Evolutionary conservation across 495 filamentous ascomycete genomes (phyloP).

Genomic region (Lineolata rhizophorae): DNA sequence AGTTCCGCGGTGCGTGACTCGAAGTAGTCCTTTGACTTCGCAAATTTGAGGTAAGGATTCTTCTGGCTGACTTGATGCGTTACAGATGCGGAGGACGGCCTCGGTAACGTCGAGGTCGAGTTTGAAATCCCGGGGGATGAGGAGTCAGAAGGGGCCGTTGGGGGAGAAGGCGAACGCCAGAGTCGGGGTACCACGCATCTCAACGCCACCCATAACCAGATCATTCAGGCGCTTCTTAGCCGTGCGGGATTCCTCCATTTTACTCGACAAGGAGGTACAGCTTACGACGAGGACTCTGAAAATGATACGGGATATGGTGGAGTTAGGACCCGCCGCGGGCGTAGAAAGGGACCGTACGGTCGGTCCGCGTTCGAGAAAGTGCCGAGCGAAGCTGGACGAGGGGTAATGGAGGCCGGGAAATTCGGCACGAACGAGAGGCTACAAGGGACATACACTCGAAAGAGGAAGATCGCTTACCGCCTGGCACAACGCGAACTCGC

Average conservation of each 20-base stretch:
- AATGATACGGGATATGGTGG: slow-evolving; percentile 5
- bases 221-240: neutral
- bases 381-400: slow-evolving; percentile 50
- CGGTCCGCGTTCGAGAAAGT: slow-evolving; percentile 41
- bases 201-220: neutral
- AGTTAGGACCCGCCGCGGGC: slow-evolving; percentile 10
- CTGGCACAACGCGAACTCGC: slow-evolving; percentile 63
- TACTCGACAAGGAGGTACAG: slow-evolving; percentile 1
- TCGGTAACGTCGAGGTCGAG: slow-evolving; percentile 2
- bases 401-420: slow-evolving; percentile 56
- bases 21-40: no score
- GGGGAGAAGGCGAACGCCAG: neutral
- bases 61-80: no score
- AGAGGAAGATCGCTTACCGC: slow-evolving; percentile 37
- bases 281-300: slow-evolving; percentile 7
- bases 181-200: neutral
- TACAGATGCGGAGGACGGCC: slow-evolving; percentile 2
- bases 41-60: no score
- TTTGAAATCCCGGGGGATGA: neutral
- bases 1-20: slow-evolving; percentile 1
- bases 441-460: slow-evolving; percentile 26
- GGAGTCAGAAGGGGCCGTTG: neutral
- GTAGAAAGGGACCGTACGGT: slow-evolving; percentile 12
- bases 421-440: slow-evolving; percentile 44
- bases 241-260: neutral